These are phyloP conservation scores for Emmonsiellopsis sp. DNA, from an alignment of 2,329 filamentous ascomycete genomes.

Conservation along the genomic window DNA sequence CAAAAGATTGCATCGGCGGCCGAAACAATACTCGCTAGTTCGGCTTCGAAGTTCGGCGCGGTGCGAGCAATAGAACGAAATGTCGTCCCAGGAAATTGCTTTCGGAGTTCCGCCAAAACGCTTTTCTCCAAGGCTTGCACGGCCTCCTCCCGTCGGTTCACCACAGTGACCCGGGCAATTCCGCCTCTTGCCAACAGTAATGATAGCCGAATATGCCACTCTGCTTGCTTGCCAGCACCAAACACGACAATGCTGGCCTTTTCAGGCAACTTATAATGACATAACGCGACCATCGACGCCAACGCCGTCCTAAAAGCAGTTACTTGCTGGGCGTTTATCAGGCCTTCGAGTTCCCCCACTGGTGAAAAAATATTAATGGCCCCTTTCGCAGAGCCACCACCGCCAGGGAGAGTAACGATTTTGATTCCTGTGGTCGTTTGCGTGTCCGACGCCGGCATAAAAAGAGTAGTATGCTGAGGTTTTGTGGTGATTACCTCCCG, in stretches of 20 bases:
- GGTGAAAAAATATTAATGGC: conserved; percentile 60
- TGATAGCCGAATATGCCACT: conserved; percentile 41
- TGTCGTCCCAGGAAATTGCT: conserved; percentile 25
- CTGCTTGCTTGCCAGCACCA: conserved; percentile 40
- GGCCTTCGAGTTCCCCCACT: conserved; percentile 52
- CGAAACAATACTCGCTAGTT: conserved; percentile 20
- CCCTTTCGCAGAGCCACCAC: conserved; percentile 44
- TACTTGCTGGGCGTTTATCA: conserved; percentile 63
- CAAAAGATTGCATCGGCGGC: conserved; percentile 39
- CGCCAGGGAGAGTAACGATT: conserved; percentile 54
- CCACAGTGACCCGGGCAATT: conserved; percentile 60
- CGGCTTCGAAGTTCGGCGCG: conserved; percentile 34
- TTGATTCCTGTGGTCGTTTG: conserved; percentile 56
- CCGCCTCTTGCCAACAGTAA: conserved; percentile 37
- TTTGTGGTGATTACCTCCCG: conserved; percentile 32
- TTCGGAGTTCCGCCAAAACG: conserved; percentile 24
- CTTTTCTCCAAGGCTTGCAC: conserved; percentile 37
- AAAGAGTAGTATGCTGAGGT: conserved; percentile 49
- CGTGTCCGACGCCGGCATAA: conserved; percentile 62
- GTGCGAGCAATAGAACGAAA: conserved; percentile 10
- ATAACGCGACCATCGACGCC: conserved; percentile 57
- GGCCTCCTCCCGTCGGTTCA: conserved; percentile 58
- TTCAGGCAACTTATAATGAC: conserved; percentile 26
- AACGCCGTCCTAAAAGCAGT: conserved; percentile 76
- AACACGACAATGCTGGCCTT: conserved; percentile 36